These are phyloP conservation scores for Conringia planisiliqua DNA, from an alignment of 345 rosid species.

Conservation along the genomic window DNA sequence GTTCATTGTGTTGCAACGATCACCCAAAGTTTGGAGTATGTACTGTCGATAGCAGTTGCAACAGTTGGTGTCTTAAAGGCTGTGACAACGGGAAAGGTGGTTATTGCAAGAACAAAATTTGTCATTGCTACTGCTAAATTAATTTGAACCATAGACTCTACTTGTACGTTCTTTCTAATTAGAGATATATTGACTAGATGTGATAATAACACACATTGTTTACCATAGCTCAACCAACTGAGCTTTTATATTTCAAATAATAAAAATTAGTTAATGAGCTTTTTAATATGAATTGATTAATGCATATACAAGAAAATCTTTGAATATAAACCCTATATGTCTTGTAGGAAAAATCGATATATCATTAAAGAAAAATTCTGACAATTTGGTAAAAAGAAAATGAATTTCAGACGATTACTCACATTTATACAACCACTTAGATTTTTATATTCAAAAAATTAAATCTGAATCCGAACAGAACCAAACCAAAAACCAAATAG, in stretches of 20 bases:
- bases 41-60: not conserved
- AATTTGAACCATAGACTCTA: not conserved
- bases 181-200: not conserved
- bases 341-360: not conserved
- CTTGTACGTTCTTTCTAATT: not conserved
- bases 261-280: not conserved
- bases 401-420: too few species aligned
- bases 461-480: too few species aligned
- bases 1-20: slow-evolving; percentile 6
- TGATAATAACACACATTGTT: not conserved
- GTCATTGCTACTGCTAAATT: not conserved
- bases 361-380: not conserved
- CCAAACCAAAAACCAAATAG: too few species aligned
- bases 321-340: not conserved
- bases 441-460: too few species aligned
- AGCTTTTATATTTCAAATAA: not conserved
- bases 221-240: not conserved
- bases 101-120: not conserved
- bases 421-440: too few species aligned
- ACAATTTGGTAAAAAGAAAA: too few species aligned
- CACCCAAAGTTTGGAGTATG: slow-evolving; percentile 10
- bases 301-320: not conserved
- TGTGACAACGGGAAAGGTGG: slow-evolving; percentile 19
- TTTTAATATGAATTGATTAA: not conserved
- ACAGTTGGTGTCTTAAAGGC: not conserved